These are phyloP conservation scores for Sphaerostilbella broomeana DNA, from an alignment of 2,329 filamentous ascomycete genomes.

Conservation along the genomic window DNA sequence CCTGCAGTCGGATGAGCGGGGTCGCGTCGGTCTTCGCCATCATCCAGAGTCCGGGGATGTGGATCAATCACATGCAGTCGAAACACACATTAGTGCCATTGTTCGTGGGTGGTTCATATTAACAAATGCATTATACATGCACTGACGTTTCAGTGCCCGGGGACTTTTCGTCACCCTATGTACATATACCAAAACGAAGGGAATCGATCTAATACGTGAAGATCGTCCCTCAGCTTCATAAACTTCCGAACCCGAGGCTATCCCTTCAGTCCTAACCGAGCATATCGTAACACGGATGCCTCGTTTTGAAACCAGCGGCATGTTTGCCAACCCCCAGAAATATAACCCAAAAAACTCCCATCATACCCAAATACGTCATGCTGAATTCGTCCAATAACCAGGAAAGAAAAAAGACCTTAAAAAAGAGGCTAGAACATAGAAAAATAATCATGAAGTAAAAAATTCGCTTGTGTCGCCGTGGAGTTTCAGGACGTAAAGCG, in stretches of 20 bases:
- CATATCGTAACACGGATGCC: background rate
- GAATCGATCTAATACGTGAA: background rate
- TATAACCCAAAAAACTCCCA: background rate
- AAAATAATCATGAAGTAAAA: background rate
- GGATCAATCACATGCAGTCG: background rate
- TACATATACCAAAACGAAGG: constrained; percentile 3
- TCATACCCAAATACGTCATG: background rate
- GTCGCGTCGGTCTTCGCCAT: background rate
- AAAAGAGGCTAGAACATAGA: constrained; percentile 2
- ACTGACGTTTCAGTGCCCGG: constrained; percentile 1
- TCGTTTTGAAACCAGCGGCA: background rate
- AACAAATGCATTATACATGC: background rate
- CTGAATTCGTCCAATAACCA: constrained; percentile 6
- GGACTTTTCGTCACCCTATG: constrained; percentile 12
- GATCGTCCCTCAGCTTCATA: background rate
- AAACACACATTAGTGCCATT: no score
- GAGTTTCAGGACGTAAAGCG: constrained; percentile 52
- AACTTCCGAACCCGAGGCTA: background rate
- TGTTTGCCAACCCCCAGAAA: constrained; percentile 15
- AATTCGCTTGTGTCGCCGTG: no score
- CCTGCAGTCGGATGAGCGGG: no score
- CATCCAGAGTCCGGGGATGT: background rate
- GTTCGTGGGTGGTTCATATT: no score
- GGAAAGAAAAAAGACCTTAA: background rate
- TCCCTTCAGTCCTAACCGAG: background rate